Evolutionary conservation across 2,329 filamentous ascomycete species (phyloP).

Genomic region (Microdochium trichocladiopsis): DNA sequence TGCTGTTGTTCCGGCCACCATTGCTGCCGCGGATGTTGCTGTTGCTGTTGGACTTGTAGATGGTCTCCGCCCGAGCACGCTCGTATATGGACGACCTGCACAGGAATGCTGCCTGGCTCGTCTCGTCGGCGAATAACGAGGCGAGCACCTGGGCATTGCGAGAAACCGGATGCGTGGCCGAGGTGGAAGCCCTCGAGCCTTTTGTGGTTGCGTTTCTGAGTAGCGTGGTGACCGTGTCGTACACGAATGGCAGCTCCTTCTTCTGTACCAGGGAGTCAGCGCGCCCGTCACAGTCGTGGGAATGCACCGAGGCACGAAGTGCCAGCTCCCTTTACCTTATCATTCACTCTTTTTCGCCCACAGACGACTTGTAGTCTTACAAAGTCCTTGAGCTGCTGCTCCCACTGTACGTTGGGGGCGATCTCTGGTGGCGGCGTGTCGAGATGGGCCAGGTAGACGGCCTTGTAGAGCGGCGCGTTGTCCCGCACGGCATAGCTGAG

Average conservation of each 20-base stretch:
- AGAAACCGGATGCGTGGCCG: slow-evolving; percentile 33
- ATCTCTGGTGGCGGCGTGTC: slow-evolving; percentile 30
- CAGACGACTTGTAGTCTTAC: slow-evolving; percentile 38
- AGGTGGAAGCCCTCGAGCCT: slow-evolving; percentile 18
- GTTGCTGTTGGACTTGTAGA: background rate
- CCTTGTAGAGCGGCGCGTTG: slow-evolving; percentile 54
- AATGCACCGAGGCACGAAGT: too few relatives aligned
- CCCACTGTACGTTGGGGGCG: slow-evolving; percentile 29
- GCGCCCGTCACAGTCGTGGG: too few relatives aligned
- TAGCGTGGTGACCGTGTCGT: slow-evolving; percentile 34
- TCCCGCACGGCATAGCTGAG: slow-evolving; percentile 47
- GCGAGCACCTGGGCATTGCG: slow-evolving; percentile 37
- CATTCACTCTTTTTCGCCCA: slow-evolving; percentile 15
- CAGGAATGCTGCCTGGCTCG: slow-evolving; percentile 54
- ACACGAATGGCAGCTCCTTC: slow-evolving; percentile 39
- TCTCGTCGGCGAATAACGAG: slow-evolving; percentile 34
- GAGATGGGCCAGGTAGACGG: slow-evolving; percentile 50
- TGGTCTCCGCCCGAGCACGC: slow-evolving; percentile 36
- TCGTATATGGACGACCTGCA: slow-evolving; percentile 57
- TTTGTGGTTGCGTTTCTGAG: slow-evolving; percentile 34
- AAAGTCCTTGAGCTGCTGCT: slow-evolving; percentile 33
- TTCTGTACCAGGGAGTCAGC: slow-evolving; percentile 23
- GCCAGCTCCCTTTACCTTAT: slow-evolving; percentile 28
- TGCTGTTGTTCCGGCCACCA: background rate
- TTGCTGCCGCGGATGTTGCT: background rate